Evolutionary conservation across 257 asterid genomes (phyloP).

Genomic region (Schizonepeta tenuifolia): DNA sequence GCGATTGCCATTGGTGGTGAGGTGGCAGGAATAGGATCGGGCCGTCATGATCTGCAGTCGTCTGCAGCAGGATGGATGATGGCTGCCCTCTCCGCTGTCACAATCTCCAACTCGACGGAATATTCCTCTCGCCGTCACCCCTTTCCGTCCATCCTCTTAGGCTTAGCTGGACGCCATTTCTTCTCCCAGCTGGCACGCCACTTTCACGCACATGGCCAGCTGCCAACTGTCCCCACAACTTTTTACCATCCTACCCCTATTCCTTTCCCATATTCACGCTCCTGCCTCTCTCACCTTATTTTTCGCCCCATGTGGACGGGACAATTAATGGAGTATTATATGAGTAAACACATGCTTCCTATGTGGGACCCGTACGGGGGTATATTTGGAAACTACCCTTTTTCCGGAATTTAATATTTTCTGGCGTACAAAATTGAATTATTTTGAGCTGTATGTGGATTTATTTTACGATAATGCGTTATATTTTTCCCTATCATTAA

Average conservation of each 20-base stretch:
- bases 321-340: neutral
- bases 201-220: slow-evolving; percentile 65
- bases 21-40: slow-evolving; percentile 30
- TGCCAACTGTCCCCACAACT: neutral
- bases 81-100: slow-evolving; percentile 33
- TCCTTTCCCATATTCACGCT: neutral
- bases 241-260: slow-evolving; percentile 27
- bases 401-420: neutral
- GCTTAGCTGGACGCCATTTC: slow-evolving; percentile 68
- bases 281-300: neutral
- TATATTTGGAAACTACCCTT: neutral
- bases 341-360: neutral
- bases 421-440: neutral
- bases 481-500: neutral
- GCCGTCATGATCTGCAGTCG: slow-evolving; percentile 1
- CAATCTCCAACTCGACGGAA: slow-evolving; percentile 18
- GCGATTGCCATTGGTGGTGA: slow-evolving; percentile 32
- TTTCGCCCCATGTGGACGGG: neutral
- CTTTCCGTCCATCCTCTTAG: slow-evolving; percentile 29
- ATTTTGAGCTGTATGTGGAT: neutral
- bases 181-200: slow-evolving; percentile 61
- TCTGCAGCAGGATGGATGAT: slow-evolving; percentile 27
- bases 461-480: neutral
- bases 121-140: slow-evolving; percentile 38
- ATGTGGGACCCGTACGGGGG: neutral